A percentile compares a stretch with the other conserved stretches of the same genome.
Conservation (phyloP, 768 basidiomycete species). For the Paxillus involutus region DNA sequence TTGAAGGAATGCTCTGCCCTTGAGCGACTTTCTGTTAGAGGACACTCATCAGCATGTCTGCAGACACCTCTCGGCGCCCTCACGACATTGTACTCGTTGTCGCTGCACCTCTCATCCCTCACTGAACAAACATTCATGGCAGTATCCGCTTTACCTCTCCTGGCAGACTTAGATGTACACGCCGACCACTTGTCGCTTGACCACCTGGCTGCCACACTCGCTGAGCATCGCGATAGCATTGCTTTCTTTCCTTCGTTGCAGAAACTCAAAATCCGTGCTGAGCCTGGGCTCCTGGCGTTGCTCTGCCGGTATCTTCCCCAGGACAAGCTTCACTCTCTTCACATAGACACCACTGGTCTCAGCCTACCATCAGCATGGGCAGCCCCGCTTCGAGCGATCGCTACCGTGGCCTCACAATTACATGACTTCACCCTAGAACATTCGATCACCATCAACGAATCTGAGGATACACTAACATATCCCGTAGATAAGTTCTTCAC, state of each 20-base stretch:
- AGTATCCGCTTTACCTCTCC: constrained; percentile 36
- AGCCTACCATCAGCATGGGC: constrained; percentile 32
- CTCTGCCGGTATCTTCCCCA: constrained; percentile 35
- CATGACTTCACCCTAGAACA: constrained; percentile 43
- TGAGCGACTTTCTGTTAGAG: constrained; percentile 40
- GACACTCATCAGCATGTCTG: constrained; percentile 28
- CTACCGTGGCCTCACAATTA: constrained; percentile 31
- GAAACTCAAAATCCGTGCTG: constrained; percentile 41
- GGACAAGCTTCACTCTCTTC: constrained; percentile 35
- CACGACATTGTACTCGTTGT: constrained; percentile 34
- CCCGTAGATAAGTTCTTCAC: constrained; percentile 12
- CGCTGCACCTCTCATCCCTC: constrained; percentile 42
- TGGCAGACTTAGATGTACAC: constrained; percentile 45
- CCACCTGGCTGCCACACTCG: constrained; percentile 9
- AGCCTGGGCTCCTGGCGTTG: constrained; percentile 31
- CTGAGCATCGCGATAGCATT: background rate
- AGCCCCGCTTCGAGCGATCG: constrained; percentile 33
- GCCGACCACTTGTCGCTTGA: constrained; percentile 36
- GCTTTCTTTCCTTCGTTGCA: constrained; percentile 36
- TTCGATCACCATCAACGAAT: constrained; percentile 22
- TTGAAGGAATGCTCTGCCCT: constrained; percentile 29
- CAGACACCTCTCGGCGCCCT: constrained; percentile 34
- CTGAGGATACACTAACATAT: constrained; percentile 30
- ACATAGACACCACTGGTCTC: constrained; percentile 37
- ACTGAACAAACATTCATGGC: constrained; percentile 36